These are phyloP conservation scores for Nemania diffusa DNA, from an alignment of 2,329 filamentous ascomycete genomes.

Conservation along the genomic window DNA sequence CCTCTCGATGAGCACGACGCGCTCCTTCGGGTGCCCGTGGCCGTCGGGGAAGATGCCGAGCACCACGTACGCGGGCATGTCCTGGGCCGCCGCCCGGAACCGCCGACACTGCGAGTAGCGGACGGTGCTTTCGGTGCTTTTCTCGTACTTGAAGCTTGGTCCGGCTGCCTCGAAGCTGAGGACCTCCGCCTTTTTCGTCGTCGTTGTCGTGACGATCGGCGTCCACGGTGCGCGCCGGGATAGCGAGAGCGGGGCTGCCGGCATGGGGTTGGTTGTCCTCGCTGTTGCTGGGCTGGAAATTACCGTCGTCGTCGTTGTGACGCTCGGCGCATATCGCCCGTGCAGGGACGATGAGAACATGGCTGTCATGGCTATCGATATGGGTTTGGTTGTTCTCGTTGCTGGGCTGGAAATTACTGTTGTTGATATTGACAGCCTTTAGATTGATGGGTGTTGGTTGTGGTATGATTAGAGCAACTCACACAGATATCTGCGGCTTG, in stretches of 20 bases:
- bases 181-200: no score
- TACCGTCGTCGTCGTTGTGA: neutral
- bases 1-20: neutral
- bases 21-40: neutral
- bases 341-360: no score
- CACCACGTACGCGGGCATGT: neutral
- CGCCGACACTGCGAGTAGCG: no score
- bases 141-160: no score
- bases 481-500: no score
- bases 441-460: neutral
- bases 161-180: no score
- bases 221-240: neutral
- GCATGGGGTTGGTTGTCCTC: neutral
- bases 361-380: no score
- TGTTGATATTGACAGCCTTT: neutral
- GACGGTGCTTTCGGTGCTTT: no score
- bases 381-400: neutral
- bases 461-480: neutral
- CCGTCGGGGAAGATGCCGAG: slow-evolving; percentile 6
- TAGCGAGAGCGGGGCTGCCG: neutral
- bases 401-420: neutral
- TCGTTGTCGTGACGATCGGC: no score
- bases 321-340: no score
- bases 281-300: neutral
- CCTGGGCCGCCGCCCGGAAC: no score